Percentiles rank a stretch among this genome's conserved stretches.
Evolutionary conservation across 306 rosid genomes (phyloP).

Genomic region (Quercus wislizeni): DNA sequence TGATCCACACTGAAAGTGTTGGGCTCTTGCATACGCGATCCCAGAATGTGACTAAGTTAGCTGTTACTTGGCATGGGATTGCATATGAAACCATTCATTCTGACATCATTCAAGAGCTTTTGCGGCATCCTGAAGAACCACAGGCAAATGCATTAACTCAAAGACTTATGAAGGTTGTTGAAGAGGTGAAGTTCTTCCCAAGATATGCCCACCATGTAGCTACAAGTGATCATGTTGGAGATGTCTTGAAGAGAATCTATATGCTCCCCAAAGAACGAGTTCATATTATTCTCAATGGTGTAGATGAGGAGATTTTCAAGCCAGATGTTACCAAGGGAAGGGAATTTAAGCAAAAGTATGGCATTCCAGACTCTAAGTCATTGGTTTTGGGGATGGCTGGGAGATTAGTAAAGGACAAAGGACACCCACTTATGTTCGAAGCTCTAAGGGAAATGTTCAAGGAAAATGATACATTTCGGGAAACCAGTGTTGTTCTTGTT

Average conservation of each 20-base stretch:
- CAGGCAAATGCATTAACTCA: slow-evolving; percentile 41
- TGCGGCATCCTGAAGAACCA: slow-evolving; percentile 38
- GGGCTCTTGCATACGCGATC: slow-evolving; percentile 59
- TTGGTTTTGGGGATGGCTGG: slow-evolving; percentile 69
- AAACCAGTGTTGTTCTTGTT: slow-evolving; percentile 45
- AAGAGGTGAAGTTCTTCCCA: slow-evolving; percentile 56
- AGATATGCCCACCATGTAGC: slow-evolving; percentile 69
- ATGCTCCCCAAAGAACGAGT: slow-evolving; percentile 68
- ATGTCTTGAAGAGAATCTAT: slow-evolving; percentile 60
- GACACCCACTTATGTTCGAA: slow-evolving; percentile 68
- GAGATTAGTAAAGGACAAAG: slow-evolving; percentile 73
- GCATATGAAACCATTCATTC: slow-evolving; percentile 45
- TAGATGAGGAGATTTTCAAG: slow-evolving; percentile 54
- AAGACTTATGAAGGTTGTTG: slow-evolving; percentile 52
- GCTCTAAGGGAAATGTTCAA: slow-evolving; percentile 45
- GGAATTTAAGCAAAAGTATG: slow-evolving; percentile 38
- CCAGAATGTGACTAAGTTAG: slow-evolving; percentile 36
- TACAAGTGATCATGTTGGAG: slow-evolving; percentile 75
- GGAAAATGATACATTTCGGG: slow-evolving; percentile 44
- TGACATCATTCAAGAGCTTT: slow-evolving; percentile 41
- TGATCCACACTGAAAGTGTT: slow-evolving; percentile 66
- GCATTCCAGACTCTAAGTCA: slow-evolving; percentile 36
- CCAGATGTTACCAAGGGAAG: slow-evolving; percentile 45
- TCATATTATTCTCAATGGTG: slow-evolving; percentile 74
- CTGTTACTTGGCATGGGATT: slow-evolving; percentile 71